Conservation (phyloP, 176 grass and related monocot species). For the Phoenix dactylifera region DNA sequence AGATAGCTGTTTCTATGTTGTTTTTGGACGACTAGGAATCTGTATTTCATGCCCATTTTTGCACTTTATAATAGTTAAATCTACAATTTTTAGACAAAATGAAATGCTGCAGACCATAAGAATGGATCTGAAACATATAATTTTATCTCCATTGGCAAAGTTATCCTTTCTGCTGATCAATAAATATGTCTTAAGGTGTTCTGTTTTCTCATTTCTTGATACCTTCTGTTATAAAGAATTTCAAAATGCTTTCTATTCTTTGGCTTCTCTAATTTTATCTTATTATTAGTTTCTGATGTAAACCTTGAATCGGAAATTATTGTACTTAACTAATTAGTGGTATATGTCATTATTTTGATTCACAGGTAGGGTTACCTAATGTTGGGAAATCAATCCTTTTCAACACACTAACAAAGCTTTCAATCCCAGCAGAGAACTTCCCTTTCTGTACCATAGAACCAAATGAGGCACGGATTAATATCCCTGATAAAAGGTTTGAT, state of each 20-base stretch:
- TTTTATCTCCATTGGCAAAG: too few relatives aligned
- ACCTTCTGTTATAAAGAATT: too few relatives aligned
- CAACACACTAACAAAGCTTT: slow-evolving; percentile 87
- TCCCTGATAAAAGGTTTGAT: slow-evolving; percentile 93
- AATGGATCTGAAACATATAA: too few relatives aligned
- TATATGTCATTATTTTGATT: background rate
- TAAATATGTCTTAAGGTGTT: too few relatives aligned
- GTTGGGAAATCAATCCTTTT: slow-evolving; percentile 97
- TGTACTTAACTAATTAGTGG: background rate
- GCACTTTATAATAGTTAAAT: too few relatives aligned
- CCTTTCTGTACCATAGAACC: slow-evolving; percentile 97
- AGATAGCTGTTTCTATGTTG: too few relatives aligned
- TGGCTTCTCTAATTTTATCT: slow-evolving; percentile 1
- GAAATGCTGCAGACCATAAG: too few relatives aligned
- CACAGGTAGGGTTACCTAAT: slow-evolving; percentile 93
- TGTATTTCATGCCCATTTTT: too few relatives aligned
- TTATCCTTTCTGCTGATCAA: too few relatives aligned
- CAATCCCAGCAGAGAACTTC: slow-evolving; percentile 95
- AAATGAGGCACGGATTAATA: slow-evolving; percentile 79
- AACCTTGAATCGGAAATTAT: background rate
- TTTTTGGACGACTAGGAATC: too few relatives aligned
- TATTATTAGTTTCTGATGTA: background rate
- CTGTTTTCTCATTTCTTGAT: too few relatives aligned
- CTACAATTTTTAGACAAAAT: too few relatives aligned
- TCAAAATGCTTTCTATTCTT: background rate